Percentiles rank a stretch among this genome's conserved stretches.
phyloP scores from a whole-genome alignment of 345 rosid genomes.

The Salix koriyanagi region DNA sequence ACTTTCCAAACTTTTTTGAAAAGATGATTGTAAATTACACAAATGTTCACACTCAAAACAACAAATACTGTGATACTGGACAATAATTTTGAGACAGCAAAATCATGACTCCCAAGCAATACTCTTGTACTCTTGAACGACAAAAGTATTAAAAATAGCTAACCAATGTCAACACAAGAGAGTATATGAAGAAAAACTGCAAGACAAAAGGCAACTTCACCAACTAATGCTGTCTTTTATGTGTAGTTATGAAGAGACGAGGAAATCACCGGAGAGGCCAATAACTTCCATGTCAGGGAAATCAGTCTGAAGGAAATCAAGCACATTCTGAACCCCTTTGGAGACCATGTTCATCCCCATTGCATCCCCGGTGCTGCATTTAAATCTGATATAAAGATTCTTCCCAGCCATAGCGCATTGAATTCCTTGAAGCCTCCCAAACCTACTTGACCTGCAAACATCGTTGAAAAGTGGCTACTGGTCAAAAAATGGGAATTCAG shows the following conservation, averaged over 20 bases:
- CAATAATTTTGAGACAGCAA: background rate
- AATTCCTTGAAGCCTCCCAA: slow-evolving; percentile 59
- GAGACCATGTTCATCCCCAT: slow-evolving; percentile 99
- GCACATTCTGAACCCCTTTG: slow-evolving; percentile 87
- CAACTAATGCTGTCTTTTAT: too few relatives aligned
- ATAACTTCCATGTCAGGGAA: slow-evolving; percentile 87
- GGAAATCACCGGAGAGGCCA: slow-evolving; percentile 61
- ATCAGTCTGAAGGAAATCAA: slow-evolving; percentile 64
- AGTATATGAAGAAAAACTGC: background rate
- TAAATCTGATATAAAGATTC: slow-evolving; percentile 71
- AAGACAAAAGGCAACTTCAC: background rate
- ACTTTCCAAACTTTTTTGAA: too few relatives aligned
- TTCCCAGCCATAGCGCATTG: slow-evolving; percentile 72
- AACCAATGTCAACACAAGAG: background rate
- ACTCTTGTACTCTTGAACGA: background rate
- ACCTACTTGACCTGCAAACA: slow-evolving; percentile 70
- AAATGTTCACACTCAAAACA: background rate
- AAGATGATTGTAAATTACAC: background rate
- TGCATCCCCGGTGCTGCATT: slow-evolving; percentile 85
- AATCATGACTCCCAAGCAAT: too few relatives aligned
- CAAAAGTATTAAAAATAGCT: background rate
- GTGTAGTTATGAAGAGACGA: background rate
- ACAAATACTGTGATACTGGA: background rate
- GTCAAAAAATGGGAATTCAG: background rate
- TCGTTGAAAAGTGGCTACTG: background rate